Percentiles rank a stretch among this genome's conserved stretches.
Evolutionary conservation across 805 yeast species (phyloP).

Genomic region (Candida golubevii): DNA sequence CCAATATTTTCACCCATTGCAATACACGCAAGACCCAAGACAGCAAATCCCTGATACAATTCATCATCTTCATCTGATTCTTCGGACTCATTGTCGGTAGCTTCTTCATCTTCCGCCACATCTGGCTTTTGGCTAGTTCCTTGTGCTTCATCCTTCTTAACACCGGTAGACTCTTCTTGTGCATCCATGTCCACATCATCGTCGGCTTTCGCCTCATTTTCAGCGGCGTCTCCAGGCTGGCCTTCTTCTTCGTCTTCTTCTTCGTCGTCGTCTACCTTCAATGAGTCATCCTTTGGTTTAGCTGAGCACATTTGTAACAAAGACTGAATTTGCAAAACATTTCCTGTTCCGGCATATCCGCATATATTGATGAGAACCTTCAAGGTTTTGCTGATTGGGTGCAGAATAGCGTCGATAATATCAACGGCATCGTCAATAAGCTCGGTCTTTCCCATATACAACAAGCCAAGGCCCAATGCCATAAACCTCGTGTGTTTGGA

Average conservation of each 20-base stretch:
- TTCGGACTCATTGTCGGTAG: slow-evolving; percentile 25
- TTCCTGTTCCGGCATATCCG: slow-evolving; percentile 97
- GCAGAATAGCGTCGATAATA: slow-evolving; percentile 91
- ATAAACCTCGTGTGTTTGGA: slow-evolving; percentile 86
- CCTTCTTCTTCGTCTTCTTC: slow-evolving; percentile 28
- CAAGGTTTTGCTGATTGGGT: slow-evolving; percentile 84
- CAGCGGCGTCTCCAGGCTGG: slow-evolving; percentile 17
- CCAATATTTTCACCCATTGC: slow-evolving; percentile 99
- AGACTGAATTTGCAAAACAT: slow-evolving; percentile 89
- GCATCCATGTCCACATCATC: slow-evolving; percentile 29
- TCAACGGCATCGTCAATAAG: slow-evolving; percentile 92
- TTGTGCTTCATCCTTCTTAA: slow-evolving; percentile 17
- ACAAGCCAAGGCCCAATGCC: slow-evolving; percentile 86
- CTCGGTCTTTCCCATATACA: slow-evolving; percentile 91
- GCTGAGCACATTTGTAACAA: slow-evolving; percentile 84
- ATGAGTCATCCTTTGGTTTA: slow-evolving; percentile 37
- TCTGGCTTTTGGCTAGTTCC: slow-evolving; percentile 1
- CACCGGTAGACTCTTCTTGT: slow-evolving; percentile 19
- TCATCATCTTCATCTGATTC: slow-evolving; percentile 46
- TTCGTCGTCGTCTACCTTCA: slow-evolving; percentile 40
- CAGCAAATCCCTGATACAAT: slow-evolving; percentile 80
- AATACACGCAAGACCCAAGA: slow-evolving; percentile 87
- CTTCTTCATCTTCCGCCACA: slow-evolving; percentile 21
- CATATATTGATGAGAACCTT: slow-evolving; percentile 88
- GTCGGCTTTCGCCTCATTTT: slow-evolving; percentile 15